Evolutionary conservation across 108 stramenopile species (phyloP), one percentile per base, ranked within the genome.

Genomic region (Nitzschia putrida): DNA sequence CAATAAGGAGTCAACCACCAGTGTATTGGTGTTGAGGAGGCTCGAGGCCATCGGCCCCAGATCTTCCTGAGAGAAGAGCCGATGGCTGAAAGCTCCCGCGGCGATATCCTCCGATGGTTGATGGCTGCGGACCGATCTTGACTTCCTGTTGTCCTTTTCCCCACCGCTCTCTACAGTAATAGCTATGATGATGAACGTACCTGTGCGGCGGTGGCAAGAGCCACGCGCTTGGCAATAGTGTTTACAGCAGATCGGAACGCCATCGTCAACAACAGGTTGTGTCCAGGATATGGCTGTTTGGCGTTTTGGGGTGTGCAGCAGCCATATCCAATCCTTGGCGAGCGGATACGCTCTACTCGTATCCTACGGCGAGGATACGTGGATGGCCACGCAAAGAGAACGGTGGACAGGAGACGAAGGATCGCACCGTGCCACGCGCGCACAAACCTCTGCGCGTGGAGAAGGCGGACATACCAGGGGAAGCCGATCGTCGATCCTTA

Each of bases 221-320:
- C 91, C 74, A 82, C 81, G 70, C 88, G 81, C 82, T 82, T 88
- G 18, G 84, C 85, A 59, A 89, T 75, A 45, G 86, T 83, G 50
- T 81, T 70, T 66, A 86, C 86, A 69, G 88, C 91, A 37, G 85
- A 78, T 81, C 90, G 85, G 72, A 91, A 80, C 57, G 83, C 88
- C 91, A 92, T 92, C 73, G 78, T 92, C 67, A 56, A 21, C 14
- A 14, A 37, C 14, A 11, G 14, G 52, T 16, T 64, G 43, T 45
- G 14, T 41, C 59, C 40, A 42, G 59, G 59, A 22, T 60, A n/a
- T 41, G 16, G 43, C 9, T 49, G 44, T 49, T 64, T 49, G 20
- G 12, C 38, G 22, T 49, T 64, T 21, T 11, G 43, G 11, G 23
- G 14, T 12, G 22, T 25, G 14, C 8, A 10, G 34, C 58, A 6